These are phyloP conservation scores for Starmera quercuum DNA, from an alignment of 805 yeast species.

Conservation along the genomic window DNA sequence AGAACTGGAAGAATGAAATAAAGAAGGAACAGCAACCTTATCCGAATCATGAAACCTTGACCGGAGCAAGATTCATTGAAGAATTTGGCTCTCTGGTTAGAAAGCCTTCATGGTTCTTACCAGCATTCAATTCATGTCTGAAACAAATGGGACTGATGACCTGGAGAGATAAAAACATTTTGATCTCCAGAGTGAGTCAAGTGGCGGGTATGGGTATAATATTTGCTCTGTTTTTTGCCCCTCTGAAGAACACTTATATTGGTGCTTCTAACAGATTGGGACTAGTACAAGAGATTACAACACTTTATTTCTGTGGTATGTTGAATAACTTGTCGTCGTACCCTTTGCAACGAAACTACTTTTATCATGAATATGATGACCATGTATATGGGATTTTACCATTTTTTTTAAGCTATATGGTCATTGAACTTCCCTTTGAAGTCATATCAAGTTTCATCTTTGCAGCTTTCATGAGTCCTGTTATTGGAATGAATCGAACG, in stretches of 20 bases:
- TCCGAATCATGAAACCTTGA: not conserved
- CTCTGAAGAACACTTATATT: slow-evolving; percentile 34
- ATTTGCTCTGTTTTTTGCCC: slow-evolving; percentile 63
- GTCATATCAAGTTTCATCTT: slow-evolving; percentile 50
- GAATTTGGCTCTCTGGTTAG: slow-evolving; percentile 10
- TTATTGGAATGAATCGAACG: slow-evolving; percentile 64
- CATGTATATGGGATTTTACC: slow-evolving; percentile 62
- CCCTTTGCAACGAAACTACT: slow-evolving; percentile 67
- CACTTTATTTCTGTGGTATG: slow-evolving; percentile 76
- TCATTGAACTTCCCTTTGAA: slow-evolving; percentile 64
- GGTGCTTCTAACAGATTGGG: slow-evolving; percentile 71
- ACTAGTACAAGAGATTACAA: slow-evolving; percentile 62
- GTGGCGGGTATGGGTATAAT: slow-evolving; percentile 60
- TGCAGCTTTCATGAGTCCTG: slow-evolving; percentile 58
- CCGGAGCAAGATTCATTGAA: slow-evolving; percentile 6
- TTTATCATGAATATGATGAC: slow-evolving; percentile 75
- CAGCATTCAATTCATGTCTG: slow-evolving; percentile 14
- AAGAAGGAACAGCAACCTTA: not conserved
- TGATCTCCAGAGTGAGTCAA: slow-evolving; percentile 60
- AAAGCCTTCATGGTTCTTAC: slow-evolving; percentile 9
- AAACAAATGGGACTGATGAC: slow-evolving; percentile 21
- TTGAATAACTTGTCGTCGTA: slow-evolving; percentile 69
- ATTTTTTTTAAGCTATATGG: slow-evolving; percentile 53
- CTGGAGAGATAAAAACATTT: slow-evolving; percentile 42
- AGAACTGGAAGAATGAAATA: slow-evolving; percentile 7